Conservation (phyloP, 129 eudicot genomes). For the Flaveria brownii region DNA sequence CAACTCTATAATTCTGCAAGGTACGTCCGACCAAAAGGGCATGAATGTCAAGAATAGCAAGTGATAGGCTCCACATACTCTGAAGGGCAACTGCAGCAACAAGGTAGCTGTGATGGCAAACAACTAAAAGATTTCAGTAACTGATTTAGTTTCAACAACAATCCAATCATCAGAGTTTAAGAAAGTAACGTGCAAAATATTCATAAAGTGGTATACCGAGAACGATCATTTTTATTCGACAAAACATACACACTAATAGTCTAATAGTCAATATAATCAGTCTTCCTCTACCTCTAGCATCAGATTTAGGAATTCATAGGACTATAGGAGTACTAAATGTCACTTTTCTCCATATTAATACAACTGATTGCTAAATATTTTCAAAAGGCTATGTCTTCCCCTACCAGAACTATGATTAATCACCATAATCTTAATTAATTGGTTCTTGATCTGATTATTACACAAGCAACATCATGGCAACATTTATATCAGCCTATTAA, state of each 20-base stretch:
- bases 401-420: not conserved
- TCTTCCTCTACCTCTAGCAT: constrained; percentile 23
- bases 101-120: constrained; percentile 65
- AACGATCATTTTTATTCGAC: not conserved
- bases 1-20: constrained; percentile 65
- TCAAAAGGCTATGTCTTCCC: constrained; percentile 12
- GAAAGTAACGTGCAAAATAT: constrained; percentile 11
- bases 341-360: constrained; percentile 12
- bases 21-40: constrained; percentile 85
- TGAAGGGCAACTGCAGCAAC: constrained; percentile 87
- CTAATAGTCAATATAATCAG: constrained; percentile 16
- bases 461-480: not conserved
- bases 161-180: not conserved
- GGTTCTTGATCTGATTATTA: not conserved
- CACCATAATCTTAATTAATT: not conserved
- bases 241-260: constrained; percentile 1
- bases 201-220: not conserved
- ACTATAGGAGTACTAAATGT: not conserved
- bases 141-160: not conserved
- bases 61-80: constrained; percentile 85
- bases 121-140: constrained; percentile 15
- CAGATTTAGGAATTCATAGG: not conserved
- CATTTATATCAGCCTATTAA: not conserved
- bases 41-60: constrained; percentile 72
- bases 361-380: not conserved